These are phyloP conservation scores for Trichocladium antarcticum DNA, from an alignment of 495 filamentous ascomycete genomes.

Conservation along the genomic window DNA sequence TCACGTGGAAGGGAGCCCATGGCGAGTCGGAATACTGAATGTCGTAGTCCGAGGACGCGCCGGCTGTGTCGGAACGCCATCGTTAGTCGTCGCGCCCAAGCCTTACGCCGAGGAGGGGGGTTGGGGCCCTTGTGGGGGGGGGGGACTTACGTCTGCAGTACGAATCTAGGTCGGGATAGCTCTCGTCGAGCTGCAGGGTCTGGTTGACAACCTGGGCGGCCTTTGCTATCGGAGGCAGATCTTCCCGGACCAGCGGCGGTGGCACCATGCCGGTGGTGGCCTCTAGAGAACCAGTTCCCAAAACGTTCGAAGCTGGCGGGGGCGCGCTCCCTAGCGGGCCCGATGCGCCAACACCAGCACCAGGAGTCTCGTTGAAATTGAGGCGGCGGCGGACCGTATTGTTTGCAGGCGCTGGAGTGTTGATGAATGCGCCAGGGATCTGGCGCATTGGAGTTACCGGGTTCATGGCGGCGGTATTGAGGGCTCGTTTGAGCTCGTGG, in stretches of 20 bases:
- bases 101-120: too few species aligned
- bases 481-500: background rate
- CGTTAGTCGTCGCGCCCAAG: background rate
- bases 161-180: constrained; percentile 80
- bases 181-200: constrained; percentile 57
- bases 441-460: constrained; percentile 54
- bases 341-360: background rate
- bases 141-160: constrained; percentile 71
- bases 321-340: background rate
- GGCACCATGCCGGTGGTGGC: constrained; percentile 1
- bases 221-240: constrained; percentile 54
- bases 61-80: constrained; percentile 30
- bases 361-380: constrained; percentile 24
- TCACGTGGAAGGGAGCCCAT: constrained; percentile 83
- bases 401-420: constrained; percentile 49
- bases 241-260: constrained; percentile 9
- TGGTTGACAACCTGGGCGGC: constrained; percentile 78
- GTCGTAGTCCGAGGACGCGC: constrained; percentile 89
- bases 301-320: background rate
- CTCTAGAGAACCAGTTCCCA: constrained; percentile 6
- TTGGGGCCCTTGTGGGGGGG: too few species aligned
- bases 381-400: constrained; percentile 31
- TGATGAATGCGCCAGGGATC: constrained; percentile 61
- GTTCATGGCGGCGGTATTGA: constrained; percentile 47
- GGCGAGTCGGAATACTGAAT: constrained; percentile 47